Evolutionary conservation across 495 filamentous ascomycete species (phyloP).

Genomic region (Melanomma pulvis-pyrius): DNA sequence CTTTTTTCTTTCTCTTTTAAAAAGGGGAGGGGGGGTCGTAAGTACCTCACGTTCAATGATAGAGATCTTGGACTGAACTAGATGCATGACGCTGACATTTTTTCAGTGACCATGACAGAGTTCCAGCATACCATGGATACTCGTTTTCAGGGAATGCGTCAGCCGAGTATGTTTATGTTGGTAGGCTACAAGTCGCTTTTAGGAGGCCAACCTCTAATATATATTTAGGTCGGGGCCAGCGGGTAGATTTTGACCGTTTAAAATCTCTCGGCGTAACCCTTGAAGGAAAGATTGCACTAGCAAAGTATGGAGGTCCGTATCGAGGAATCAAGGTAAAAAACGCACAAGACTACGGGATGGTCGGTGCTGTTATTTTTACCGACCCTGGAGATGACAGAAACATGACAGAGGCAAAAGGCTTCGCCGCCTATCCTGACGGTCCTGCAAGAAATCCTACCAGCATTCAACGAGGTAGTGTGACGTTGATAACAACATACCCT

Average conservation of each 20-base stretch:
- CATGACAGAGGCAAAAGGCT: conserved; percentile 42
- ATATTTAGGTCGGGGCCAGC: conserved; percentile 43
- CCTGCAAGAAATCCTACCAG: conserved; percentile 42
- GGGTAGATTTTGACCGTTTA: conserved; percentile 41
- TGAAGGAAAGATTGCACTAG: conserved; percentile 45
- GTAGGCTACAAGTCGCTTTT: too few relatives aligned
- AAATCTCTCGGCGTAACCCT: conserved; percentile 36
- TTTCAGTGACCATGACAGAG: conserved; percentile 29
- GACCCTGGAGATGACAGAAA: conserved; percentile 44
- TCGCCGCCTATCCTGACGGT: conserved; percentile 42
- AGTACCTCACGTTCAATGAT: too few relatives aligned
- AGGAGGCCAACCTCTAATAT: too few relatives aligned
- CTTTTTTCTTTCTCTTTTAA: too few relatives aligned
- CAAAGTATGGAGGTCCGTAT: conserved; percentile 43
- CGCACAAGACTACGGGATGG: conserved; percentile 42
- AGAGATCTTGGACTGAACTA: too few relatives aligned
- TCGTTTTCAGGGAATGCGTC: conserved; percentile 40
- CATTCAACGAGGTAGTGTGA: conserved; percentile 40
- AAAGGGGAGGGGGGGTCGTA: too few relatives aligned
- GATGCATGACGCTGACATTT: too few relatives aligned
- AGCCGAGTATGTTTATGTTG: too few relatives aligned
- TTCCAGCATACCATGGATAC: conserved; percentile 44
- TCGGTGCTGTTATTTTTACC: conserved; percentile 42
- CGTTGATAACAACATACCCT: conserved; percentile 39
- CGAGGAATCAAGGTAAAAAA: conserved; percentile 44